phyloP scores from a whole-genome alignment of 176 grass and related monocot genomes.

The Juncus effusus region DNA sequence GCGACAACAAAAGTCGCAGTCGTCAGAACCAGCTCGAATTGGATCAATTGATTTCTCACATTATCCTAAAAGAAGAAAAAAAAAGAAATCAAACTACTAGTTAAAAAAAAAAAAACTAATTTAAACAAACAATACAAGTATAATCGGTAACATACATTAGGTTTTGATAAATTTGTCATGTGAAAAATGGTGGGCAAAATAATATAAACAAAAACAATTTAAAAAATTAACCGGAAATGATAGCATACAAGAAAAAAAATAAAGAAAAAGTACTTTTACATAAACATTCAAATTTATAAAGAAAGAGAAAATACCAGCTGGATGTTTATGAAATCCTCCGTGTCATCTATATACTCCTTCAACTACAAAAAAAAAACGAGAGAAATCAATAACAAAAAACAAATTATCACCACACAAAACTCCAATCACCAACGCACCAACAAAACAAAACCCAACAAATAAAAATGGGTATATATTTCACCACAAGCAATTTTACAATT shows the following conservation, averaged over 20 bases:
- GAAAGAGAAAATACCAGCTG: constrained; percentile 63
- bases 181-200: not conserved
- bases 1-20: constrained; percentile 85
- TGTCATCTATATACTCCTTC: constrained; percentile 97
- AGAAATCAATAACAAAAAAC: not conserved
- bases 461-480: too few relatives aligned
- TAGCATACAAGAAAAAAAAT: not conserved
- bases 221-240: not conserved
- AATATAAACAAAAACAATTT: not conserved
- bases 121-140: too few relatives aligned
- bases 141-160: too few relatives aligned
- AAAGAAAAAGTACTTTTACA: not conserved
- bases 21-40: constrained; percentile 80
- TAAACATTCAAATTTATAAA: constrained; percentile 1
- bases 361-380: constrained; percentile 47
- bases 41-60: constrained; percentile 89
- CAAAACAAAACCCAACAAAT: too few relatives aligned
- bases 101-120: not conserved
- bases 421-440: too few relatives aligned
- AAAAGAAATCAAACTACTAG: not conserved
- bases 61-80: constrained; percentile 52
- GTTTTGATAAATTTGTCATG: not conserved
- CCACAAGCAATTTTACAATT: too few relatives aligned
- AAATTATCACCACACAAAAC: too few relatives aligned
- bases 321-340: constrained; percentile 99